Base-by-base conservation (phyloP, 129 eudicot genomes). In the Tagetes erecta region DNA sequence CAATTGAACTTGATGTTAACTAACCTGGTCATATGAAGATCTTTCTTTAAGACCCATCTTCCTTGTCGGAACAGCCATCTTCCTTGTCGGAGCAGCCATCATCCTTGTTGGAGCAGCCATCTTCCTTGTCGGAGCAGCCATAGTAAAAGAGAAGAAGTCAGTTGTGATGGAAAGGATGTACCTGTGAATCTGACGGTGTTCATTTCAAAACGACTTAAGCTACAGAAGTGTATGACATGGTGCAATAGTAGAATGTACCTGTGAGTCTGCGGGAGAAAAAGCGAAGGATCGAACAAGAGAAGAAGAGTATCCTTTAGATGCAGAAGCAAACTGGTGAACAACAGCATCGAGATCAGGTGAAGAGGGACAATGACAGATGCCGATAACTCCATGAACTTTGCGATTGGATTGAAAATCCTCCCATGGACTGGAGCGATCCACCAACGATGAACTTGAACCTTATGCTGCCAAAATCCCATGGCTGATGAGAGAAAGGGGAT, bases 321-420 rank as follows among this genome's bases (percentile, higher is more conserved):
- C 82, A 0, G 53, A 62, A 8, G 63, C 50, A 33, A 90, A 90
- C 8, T 82, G 89, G 0, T 83, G 76, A 11, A 70, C 40, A 12
- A 90, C 89, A 14, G 60, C 36, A 31, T 70, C 81, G 52, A 93
- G 89, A 90, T 93, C 92, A 42, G 96, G 96, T 4, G 92, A 78
- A 42, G 96, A 84, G 3, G 96, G 92, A 53, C 98, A 90, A 63
- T 94, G 91, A 68, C 86, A 88, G 68, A 94, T 83, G 13, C 98
- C 98, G 36, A 94, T 88, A 20, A 94, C 91, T 7, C 79, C 91
- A 12, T 86, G 89, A 33, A 86, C 85, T 75, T 94, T 94, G 8
- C 98, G 86, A 62, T 86, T 88, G 14, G 96, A 88, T 68, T 94
- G 98, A 67, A 94, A 94, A 71, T 94, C 98, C 71, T 94, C 98